A percentile compares a stretch with the other conserved stretches of the same genome.
Conservation (phyloP, 2,329 filamentous ascomycete species). For the Pseudopyrenochaeta lycopersici region DNA sequence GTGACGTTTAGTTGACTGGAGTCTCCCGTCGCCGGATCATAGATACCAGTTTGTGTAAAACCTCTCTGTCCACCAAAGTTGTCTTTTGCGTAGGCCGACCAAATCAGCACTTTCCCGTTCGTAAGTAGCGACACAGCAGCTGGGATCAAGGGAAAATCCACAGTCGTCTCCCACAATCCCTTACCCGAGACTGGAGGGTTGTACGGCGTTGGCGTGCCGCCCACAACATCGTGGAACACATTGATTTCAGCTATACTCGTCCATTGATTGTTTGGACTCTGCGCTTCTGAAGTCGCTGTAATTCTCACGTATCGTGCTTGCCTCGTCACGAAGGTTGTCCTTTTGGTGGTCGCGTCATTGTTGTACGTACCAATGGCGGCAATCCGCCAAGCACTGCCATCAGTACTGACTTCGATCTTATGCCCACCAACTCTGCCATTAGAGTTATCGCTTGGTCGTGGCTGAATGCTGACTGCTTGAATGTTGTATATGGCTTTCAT, state of each 20-base stretch:
- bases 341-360: constrained; percentile 35
- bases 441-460: constrained; percentile 40
- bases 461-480: constrained; percentile 43
- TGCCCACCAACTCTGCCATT: constrained; percentile 51
- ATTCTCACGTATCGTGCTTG: constrained; percentile 33
- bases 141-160: constrained; percentile 39
- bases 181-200: constrained; percentile 25
- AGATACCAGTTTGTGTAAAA: constrained; percentile 44
- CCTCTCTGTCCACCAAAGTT: constrained; percentile 30
- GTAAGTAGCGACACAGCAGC: constrained; percentile 33
- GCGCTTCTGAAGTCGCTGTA: constrained; percentile 35
- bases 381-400: constrained; percentile 37
- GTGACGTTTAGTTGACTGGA: constrained; percentile 37
- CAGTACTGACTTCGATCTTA: constrained; percentile 40
- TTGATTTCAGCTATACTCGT: constrained; percentile 37
- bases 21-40: constrained; percentile 33
- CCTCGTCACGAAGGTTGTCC: constrained; percentile 29
- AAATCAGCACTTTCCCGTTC: constrained; percentile 36
- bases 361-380: constrained; percentile 36
- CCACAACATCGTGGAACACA: constrained; percentile 27
- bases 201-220: constrained; percentile 21
- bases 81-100: constrained; percentile 29
- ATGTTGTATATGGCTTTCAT: constrained; percentile 41
- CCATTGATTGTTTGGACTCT: constrained; percentile 25
- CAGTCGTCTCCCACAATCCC: constrained; percentile 34